Conservation (phyloP, 2,329 filamentous ascomycete genomes). For the Fusarium keratoplasticum region DNA sequence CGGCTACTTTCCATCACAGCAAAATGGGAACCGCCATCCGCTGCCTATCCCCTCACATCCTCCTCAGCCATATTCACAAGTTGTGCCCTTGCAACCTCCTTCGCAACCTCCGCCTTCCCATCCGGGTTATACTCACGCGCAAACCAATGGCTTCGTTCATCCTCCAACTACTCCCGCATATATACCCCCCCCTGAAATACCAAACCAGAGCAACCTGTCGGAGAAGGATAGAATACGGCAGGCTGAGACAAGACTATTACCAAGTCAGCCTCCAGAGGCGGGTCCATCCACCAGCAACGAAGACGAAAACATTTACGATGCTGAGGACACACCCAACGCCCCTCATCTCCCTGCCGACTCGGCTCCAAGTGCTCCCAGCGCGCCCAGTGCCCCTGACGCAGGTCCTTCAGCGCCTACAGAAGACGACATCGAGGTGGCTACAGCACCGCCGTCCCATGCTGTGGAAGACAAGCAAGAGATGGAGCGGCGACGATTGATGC, state of each 20-base stretch:
- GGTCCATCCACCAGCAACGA: conserved; percentile 39
- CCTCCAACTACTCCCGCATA: conserved; percentile 56
- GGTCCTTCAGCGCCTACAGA: conserved; percentile 59
- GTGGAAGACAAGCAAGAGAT: conserved; percentile 84
- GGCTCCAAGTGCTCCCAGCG: conserved; percentile 15
- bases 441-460: conserved; percentile 46
- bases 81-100: conserved; percentile 22
- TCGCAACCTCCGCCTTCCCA: conserved; percentile 25
- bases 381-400: conserved; percentile 24
- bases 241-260: conserved; percentile 83
- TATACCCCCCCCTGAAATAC: conserved; percentile 70
- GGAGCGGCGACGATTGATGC: conserved; percentile 73
- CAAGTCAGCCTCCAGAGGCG: conserved; percentile 73
- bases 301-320: conserved; percentile 64
- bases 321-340: conserved; percentile 53
- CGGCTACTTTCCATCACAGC: conserved; percentile 43
- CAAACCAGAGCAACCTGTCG: conserved; percentile 71
- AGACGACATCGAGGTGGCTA: conserved; percentile 53
- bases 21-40: conserved; percentile 53
- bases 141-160: conserved; percentile 30
- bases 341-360: conserved; percentile 25
- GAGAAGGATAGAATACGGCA: conserved; percentile 86
- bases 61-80: conserved; percentile 51
- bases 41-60: conserved; percentile 36
- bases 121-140: conserved; percentile 13